A percentile compares a stretch with the other conserved stretches of the same genome.
Evolutionary conservation across 169 alveolate genomes (phyloP).

Genomic region (Plasmodium gonderi): DNA sequence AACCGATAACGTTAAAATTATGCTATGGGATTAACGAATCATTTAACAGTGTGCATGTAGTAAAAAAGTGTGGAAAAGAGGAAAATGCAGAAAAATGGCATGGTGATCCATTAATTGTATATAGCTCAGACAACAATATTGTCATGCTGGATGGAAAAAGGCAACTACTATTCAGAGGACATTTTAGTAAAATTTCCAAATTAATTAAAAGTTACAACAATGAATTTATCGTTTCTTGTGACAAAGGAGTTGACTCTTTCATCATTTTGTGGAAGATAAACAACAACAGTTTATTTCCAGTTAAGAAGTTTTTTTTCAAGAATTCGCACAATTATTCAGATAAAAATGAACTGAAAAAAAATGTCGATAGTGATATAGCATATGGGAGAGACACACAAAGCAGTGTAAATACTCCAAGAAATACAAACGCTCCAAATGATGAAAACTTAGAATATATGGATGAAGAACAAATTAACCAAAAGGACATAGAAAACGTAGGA

Average conservation of each 20-base stretch:
- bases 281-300: conserved; percentile 21
- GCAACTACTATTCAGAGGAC: conserved; percentile 67
- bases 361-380: not conserved
- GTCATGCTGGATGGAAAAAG: conserved; percentile 58
- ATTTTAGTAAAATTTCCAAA: conserved; percentile 51
- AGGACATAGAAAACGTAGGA: conserved; percentile 12
- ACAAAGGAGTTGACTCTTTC: conserved; percentile 51
- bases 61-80: not conserved
- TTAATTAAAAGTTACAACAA: conserved; percentile 52
- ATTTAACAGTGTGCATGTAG: conserved; percentile 48
- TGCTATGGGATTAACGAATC: conserved; percentile 71
- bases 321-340: not conserved
- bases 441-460: not conserved
- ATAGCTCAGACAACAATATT: conserved; percentile 71
- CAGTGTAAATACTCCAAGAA: not conserved
- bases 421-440: not conserved
- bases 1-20: conserved; percentile 64
- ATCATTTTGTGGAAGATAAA: conserved; percentile 54
- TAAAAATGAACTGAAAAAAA: not conserved
- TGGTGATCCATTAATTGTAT: conserved; percentile 17
- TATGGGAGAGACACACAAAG: not conserved
- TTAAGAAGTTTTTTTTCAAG: conserved; percentile 24
- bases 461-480: not conserved
- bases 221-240: conserved; percentile 63
- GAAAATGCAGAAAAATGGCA: not conserved